phyloP scores from a whole-genome alignment of 257 asterid species.

The Misopates orontium region DNA sequence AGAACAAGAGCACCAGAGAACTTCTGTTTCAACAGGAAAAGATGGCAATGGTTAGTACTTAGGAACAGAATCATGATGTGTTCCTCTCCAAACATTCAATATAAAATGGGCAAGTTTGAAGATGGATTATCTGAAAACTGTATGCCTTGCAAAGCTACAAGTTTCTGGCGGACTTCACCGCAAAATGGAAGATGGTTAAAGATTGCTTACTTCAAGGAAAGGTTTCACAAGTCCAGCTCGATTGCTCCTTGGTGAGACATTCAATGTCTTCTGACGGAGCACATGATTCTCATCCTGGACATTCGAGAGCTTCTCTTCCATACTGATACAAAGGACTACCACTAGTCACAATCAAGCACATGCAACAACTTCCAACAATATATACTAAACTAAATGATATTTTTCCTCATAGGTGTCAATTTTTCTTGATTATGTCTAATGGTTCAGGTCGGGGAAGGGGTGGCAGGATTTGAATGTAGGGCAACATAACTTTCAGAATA shows the following conservation, averaged over 20 bases:
- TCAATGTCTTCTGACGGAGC: constrained; percentile 76
- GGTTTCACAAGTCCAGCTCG: constrained; percentile 68
- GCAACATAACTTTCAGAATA: constrained; percentile 6
- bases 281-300: constrained; percentile 75
- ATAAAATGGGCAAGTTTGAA: not conserved
- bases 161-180: constrained; percentile 14
- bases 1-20: constrained; percentile 65
- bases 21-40: constrained; percentile 54
- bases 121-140: constrained; percentile 13
- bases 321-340: constrained; percentile 48
- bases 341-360: constrained; percentile 24
- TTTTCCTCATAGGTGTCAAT: not conserved
- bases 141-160: constrained; percentile 10
- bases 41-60: not conserved
- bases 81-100: not conserved
- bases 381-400: constrained; percentile 8
- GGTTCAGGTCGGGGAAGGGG: not conserved
- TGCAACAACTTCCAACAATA: constrained; percentile 19
- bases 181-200: constrained; percentile 18
- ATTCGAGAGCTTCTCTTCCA: constrained; percentile 78
- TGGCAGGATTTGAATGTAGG: constrained; percentile 9
- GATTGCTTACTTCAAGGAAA: constrained; percentile 67
- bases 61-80: constrained; percentile 12
- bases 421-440: no score
- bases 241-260: constrained; percentile 69